A percentile compares a stretch with the other conserved stretches of the same genome.
Evolutionary conservation across 805 yeast species (phyloP).

Genomic region (Komagataella phaffii): DNA sequence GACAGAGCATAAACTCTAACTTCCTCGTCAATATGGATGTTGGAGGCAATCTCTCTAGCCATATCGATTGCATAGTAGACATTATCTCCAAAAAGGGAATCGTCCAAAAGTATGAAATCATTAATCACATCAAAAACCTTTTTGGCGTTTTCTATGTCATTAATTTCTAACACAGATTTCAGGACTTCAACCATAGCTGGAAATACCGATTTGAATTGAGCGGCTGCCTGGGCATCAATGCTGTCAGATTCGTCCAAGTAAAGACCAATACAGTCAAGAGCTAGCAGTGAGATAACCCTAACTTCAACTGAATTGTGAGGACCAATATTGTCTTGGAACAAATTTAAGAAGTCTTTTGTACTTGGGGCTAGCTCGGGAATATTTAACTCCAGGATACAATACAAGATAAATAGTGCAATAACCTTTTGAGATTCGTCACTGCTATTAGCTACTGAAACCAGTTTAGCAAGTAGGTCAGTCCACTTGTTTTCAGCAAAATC

Average conservation of each 20-base stretch:
- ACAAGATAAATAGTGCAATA: constrained; percentile 69
- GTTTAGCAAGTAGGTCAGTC: constrained; percentile 62
- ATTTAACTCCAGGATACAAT: constrained; percentile 63
- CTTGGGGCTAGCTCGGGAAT: constrained; percentile 43
- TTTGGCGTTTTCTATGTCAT: constrained; percentile 61
- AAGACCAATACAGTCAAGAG: constrained; percentile 59
- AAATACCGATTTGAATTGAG: constrained; percentile 47
- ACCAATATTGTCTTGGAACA: constrained; percentile 56
- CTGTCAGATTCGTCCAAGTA: constrained; percentile 48
- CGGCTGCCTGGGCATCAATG: constrained; percentile 28
- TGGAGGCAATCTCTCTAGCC: constrained; percentile 63
- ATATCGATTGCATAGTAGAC: constrained; percentile 56
- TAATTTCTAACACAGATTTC: constrained; percentile 54
- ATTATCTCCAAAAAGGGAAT: constrained; percentile 65
- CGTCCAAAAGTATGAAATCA: constrained; percentile 63
- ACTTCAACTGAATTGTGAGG: constrained; percentile 54
- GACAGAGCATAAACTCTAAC: constrained; percentile 73
- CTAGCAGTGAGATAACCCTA: constrained; percentile 73
- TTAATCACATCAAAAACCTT: constrained; percentile 77
- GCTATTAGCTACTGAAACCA: constrained; percentile 28
- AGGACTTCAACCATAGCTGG: constrained; percentile 77
- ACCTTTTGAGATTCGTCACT: constrained; percentile 44
- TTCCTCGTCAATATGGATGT: constrained; percentile 62
- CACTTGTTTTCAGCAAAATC: constrained; percentile 60
- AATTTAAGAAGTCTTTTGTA: constrained; percentile 51